Evolutionary conservation across 2,329 filamentous ascomycete species (phyloP), one percentile per base, ranked within the genome.

Genomic region (Westerdykella aurantiaca): DNA sequence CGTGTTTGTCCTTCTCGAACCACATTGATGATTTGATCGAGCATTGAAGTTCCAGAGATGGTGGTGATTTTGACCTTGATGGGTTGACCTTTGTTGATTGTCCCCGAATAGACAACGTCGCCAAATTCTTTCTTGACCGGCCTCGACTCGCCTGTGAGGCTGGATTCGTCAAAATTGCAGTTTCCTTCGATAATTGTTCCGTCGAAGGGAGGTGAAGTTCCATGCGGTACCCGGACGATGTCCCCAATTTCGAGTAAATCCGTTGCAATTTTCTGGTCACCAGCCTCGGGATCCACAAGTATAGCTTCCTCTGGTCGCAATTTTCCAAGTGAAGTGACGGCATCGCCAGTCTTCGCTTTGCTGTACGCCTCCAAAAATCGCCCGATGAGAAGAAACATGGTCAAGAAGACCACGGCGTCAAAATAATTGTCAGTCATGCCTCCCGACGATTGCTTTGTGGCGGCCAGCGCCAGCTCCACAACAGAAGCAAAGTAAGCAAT

Each of bases 361-460:
- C 86, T 95, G 70, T 93, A 94, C 1, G 87, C 83, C 70, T 96
- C 91, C 11, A 90, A 80, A 38, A 85, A 76, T n/a, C 85, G 75
- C 12, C 80, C 80, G 35, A 77, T 73, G 1, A 96, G 80, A 17
- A 96, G 77, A 63, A 96, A 96, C 50, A 96, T 76, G 0, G 90
- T 95, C 44, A 96, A 66, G 50, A 96, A 95, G 2, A 95, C 86
- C 1, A 96, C 90, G 0, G 89, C 88, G 64, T 96, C 91, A 61
- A 95, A 96, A 66, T 95, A 96, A 14, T 67, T 64, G 59, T 69
- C 63, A 3, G 51, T 54, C 56, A 67, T 63, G 1, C 55, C 55
- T 6, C 65, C 66, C 12, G 51, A 49, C 1, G 63, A 58, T 12
- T 58, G 60, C 25, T 65, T 67, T 3, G 69, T 67, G 42, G 72